Percentiles rank a stretch among this genome's conserved stretches.
Evolutionary conservation across 2,329 filamentous ascomycete species (phyloP).

Genomic region (Ophiosphaerella narmari): DNA sequence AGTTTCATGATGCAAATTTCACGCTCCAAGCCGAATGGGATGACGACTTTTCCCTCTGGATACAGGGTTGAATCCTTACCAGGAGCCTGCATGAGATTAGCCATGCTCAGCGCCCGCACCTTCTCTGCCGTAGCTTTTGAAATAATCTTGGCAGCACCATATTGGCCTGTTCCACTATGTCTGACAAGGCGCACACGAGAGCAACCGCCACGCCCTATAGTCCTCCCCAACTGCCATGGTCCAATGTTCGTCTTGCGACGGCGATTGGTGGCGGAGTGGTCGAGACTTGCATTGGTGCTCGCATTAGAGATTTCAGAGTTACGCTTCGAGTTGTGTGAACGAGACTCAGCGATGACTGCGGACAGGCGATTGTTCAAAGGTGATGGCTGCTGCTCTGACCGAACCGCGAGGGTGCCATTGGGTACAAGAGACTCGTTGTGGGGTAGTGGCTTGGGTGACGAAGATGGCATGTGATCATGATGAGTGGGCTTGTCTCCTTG

Average conservation of each 20-base stretch:
- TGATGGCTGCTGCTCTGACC: constrained; percentile 34
- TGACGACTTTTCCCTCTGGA: constrained; percentile 66
- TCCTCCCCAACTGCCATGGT: constrained; percentile 90
- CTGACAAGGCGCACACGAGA: constrained; percentile 85
- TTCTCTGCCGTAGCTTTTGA: constrained; percentile 77
- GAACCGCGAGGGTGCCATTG: constrained; percentile 50
- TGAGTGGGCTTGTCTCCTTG: constrained; percentile 25
- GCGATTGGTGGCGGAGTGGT: constrained; percentile 55
- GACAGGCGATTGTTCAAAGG: constrained; percentile 60
- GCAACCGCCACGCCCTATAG: constrained; percentile 86
- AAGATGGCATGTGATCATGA: constrained; percentile 13
- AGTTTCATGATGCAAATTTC: constrained; percentile 98
- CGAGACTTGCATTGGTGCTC: constrained; percentile 61
- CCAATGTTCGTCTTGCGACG: constrained; percentile 78
- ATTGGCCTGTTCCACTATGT: constrained; percentile 76
- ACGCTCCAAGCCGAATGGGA: constrained; percentile 87
- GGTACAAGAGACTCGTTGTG: constrained; percentile 53
- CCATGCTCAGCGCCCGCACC: constrained; percentile 83
- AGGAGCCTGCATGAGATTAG: constrained; percentile 77
- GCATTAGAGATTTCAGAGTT: constrained; percentile 60
- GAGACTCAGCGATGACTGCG: constrained; percentile 52
- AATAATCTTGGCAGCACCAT: constrained; percentile 94
- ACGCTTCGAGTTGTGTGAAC: constrained; percentile 54
- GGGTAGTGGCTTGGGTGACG: constrained; percentile 35
- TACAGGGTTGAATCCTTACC: constrained; percentile 58